Conservation (phyloP, 2,329 filamentous ascomycete genomes). For the Leptographium procerum region DNA sequence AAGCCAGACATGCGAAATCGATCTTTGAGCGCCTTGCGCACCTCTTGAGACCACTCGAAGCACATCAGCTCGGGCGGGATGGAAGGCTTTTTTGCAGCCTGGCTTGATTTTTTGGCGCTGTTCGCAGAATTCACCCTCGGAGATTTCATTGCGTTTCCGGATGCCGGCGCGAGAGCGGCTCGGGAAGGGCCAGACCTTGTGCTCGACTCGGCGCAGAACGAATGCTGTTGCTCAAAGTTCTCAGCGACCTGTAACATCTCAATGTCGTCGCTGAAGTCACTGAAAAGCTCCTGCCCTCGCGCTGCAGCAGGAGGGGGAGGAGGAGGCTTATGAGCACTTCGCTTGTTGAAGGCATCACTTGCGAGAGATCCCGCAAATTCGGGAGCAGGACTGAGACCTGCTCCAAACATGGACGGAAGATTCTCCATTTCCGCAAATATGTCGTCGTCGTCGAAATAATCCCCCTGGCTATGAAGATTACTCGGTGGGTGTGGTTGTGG, state of each 20-base stretch:
- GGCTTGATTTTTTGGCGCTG: conserved; percentile 18
- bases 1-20: conserved; percentile 80
- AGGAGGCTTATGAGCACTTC: not conserved
- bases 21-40: conserved; percentile 68
- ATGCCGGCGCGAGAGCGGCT: conserved; percentile 33
- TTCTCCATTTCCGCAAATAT: conserved; percentile 11
- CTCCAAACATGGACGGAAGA: not conserved
- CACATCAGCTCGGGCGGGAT: conserved; percentile 46
- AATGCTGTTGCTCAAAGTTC: conserved; percentile 30
- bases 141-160: conserved; percentile 29
- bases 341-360: not conserved
- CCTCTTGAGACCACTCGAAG: conserved; percentile 75
- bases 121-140: conserved; percentile 26
- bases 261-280: conserved; percentile 24
- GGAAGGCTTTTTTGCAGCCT: conserved; percentile 16
- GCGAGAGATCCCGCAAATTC: not conserved
- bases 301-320: not conserved
- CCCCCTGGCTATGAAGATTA: conserved; percentile 3
- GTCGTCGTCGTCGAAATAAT: conserved; percentile 16
- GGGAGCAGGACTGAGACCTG: not conserved
- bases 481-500: not conserved
- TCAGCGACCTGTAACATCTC: conserved; percentile 40
- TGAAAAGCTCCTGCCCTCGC: conserved; percentile 11
- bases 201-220: conserved; percentile 18
- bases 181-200: conserved; percentile 17